Evolutionary conservation across 306 rosid species (phyloP).

Genomic region (Coriaria nepalensis): DNA sequence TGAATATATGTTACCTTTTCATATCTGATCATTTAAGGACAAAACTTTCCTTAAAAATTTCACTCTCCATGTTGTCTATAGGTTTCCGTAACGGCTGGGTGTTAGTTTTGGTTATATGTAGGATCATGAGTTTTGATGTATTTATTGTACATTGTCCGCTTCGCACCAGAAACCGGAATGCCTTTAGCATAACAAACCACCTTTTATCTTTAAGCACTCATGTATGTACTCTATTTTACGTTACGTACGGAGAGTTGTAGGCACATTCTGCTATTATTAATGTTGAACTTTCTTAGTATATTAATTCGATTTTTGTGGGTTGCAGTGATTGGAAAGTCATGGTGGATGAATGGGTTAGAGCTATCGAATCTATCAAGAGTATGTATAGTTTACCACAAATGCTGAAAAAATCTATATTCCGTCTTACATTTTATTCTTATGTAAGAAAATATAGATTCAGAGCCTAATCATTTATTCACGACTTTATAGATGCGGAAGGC

Average conservation of each 20-base stretch:
- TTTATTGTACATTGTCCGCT: no score
- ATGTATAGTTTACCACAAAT: slow-evolving; percentile 10
- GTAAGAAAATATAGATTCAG: not conserved
- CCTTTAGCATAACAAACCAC: no score
- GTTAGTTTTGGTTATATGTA: no score
- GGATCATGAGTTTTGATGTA: no score
- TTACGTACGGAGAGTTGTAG: not conserved
- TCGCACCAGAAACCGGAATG: no score
- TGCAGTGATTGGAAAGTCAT: slow-evolving; percentile 65
- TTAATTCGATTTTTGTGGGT: slow-evolving; percentile 17
- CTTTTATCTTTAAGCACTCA: no score
- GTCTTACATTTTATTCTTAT: not conserved
- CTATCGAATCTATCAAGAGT: slow-evolving; percentile 33
- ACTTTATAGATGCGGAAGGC: slow-evolving; percentile 35
- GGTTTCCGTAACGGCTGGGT: no score
- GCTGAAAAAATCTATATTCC: not conserved
- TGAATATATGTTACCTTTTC: not conserved
- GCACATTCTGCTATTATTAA: not conserved
- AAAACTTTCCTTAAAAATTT: not conserved
- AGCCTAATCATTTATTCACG: slow-evolving; percentile 4
- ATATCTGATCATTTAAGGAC: not conserved
- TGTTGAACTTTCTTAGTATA: not conserved
- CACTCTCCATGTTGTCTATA: no score
- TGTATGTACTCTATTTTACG: no score
- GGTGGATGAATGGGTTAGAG: slow-evolving; percentile 74